Percentiles rank a stretch among this genome's conserved stretches.
Evolutionary conservation across 2,329 filamentous ascomycete species (phyloP).

Genomic region (Penicillium glabrum): DNA sequence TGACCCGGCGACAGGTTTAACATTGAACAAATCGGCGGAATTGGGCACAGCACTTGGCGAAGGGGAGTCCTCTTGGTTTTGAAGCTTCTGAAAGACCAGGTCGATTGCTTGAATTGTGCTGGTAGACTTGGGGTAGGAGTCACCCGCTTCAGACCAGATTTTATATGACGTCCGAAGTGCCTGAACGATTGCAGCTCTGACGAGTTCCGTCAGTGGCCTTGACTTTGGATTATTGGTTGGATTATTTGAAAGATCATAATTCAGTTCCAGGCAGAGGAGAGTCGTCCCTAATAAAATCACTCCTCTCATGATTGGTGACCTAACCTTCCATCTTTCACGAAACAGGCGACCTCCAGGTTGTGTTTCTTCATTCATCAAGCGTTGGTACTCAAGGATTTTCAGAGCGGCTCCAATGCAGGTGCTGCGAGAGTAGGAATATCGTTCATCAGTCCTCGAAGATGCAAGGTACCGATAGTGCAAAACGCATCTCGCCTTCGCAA

Average conservation of each 20-base stretch:
- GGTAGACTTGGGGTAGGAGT: neutral
- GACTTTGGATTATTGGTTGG: neutral
- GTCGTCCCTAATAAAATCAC: constrained; percentile 61
- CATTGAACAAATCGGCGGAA: neutral
- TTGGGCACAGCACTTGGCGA: neutral
- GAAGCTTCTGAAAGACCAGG: constrained; percentile 4
- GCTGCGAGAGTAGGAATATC: constrained; percentile 42
- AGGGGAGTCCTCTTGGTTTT: neutral
- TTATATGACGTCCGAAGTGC: constrained; percentile 5
- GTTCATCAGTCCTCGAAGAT: constrained; percentile 29
- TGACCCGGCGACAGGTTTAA: neutral
- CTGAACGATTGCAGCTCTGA: constrained; percentile 3
- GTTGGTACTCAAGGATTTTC: constrained; percentile 48
- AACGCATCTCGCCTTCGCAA: constrained; percentile 50
- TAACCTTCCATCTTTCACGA: constrained; percentile 57
- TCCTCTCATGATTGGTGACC: constrained; percentile 53
- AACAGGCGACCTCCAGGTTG: constrained; percentile 54
- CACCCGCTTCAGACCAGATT: constrained; percentile 2
- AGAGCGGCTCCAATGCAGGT: constrained; percentile 49
- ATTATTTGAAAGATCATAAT: constrained; percentile 4
- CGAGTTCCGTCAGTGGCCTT: neutral
- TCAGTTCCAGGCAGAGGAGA: constrained; percentile 52
- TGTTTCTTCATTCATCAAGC: constrained; percentile 49
- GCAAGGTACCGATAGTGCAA: constrained; percentile 53
- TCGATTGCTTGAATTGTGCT: constrained; percentile 4